These are phyloP conservation scores for Cryptococcus deneoformans DNA, from an alignment of 1,284 basidiomycete genomes.

Conservation along the genomic window DNA sequence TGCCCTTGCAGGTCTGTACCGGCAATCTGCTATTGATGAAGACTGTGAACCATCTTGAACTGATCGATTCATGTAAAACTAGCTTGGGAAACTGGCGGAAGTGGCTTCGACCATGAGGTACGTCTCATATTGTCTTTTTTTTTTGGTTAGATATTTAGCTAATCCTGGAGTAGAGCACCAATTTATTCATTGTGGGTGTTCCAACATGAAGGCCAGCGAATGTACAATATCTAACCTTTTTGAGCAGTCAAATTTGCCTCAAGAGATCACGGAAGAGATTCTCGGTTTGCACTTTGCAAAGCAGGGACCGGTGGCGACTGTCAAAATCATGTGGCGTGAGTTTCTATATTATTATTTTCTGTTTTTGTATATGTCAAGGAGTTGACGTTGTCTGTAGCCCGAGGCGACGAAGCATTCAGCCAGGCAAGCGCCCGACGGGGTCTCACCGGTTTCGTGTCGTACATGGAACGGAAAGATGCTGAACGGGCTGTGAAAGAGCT, in stretches of 20 bases:
- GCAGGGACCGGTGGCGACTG: slow-evolving; percentile 54
- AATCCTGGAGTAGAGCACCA: slow-evolving; percentile 66
- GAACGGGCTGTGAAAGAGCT: slow-evolving; percentile 80
- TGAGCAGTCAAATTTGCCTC: slow-evolving; percentile 63
- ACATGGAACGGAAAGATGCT: slow-evolving; percentile 87
- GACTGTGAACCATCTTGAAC: not conserved
- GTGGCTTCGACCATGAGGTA: slow-evolving; percentile 32
- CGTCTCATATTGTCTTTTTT: not conserved
- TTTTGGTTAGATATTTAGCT: not conserved
- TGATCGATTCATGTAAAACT: slow-evolving; percentile 12
- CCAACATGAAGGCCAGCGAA: slow-evolving; percentile 9
- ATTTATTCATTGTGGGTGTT: slow-evolving; percentile 74
- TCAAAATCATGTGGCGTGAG: slow-evolving; percentile 94
- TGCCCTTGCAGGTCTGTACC: slow-evolving; percentile 68
- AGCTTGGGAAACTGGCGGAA: slow-evolving; percentile 27
- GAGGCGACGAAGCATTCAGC: slow-evolving; percentile 51
- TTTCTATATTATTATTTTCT: slow-evolving; percentile 27
- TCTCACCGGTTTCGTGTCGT: slow-evolving; percentile 91
- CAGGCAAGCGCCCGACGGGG: slow-evolving; percentile 62
- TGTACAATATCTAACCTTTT: not conserved
- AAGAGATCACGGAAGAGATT: slow-evolving; percentile 72
- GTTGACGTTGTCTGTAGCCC: slow-evolving; percentile 17
- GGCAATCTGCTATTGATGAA: not conserved
- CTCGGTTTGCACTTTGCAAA: slow-evolving; percentile 82
- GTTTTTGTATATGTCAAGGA: not conserved